Evolutionary conservation across 345 rosid genomes (phyloP).

Genomic region (Ailanthus altissimus): DNA sequence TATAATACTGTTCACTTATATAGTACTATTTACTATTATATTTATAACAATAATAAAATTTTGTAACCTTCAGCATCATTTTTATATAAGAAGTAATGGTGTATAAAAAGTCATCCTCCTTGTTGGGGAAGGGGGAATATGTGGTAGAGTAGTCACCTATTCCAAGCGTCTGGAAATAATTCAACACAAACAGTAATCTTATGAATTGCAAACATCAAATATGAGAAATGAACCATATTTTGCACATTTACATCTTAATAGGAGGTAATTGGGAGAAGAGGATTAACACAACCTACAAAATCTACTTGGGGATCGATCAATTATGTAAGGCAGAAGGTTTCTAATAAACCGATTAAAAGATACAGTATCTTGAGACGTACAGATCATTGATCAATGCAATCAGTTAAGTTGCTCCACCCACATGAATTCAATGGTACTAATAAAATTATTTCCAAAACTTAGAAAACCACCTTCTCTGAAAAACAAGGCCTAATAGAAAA

Average conservation of each 20-base stretch:
- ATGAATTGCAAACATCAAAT: neutral
- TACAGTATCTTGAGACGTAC: neutral
- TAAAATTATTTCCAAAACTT: neutral
- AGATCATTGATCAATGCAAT: neutral
- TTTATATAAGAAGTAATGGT: neutral
- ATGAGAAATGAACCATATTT: neutral
- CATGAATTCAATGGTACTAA: too few species aligned
- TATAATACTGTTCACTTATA: too few species aligned
- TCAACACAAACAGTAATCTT: neutral
- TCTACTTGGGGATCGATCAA: neutral
- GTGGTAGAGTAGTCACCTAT: slow-evolving; percentile 42
- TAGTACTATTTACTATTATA: too few species aligned
- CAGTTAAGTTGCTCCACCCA: neutral
- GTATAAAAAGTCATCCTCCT: too few species aligned
- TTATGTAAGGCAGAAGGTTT: neutral
- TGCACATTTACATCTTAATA: neutral
- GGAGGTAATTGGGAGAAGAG: neutral
- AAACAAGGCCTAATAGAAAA: neutral
- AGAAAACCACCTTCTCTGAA: neutral
- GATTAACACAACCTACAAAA: neutral
- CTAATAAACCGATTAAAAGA: neutral
- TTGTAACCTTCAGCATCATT: neutral
- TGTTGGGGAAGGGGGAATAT: too few species aligned
- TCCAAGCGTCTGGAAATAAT: neutral
- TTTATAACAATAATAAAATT: neutral